Conservation (phyloP, 192 early-diverging fungal genomes). For the Backusella westeae region DNA sequence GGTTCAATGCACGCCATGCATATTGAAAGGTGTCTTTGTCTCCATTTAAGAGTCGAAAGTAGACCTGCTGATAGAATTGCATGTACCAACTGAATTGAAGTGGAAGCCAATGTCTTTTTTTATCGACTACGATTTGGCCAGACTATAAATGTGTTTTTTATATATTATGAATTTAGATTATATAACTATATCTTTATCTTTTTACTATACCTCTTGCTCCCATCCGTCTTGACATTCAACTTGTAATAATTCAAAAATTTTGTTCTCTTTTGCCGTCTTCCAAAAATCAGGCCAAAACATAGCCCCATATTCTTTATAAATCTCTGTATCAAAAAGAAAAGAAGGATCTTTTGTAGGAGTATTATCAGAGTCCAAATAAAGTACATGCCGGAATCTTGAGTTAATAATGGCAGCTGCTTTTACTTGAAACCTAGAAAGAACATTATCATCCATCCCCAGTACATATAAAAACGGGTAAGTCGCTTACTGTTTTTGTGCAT, state of each 20-base stretch:
- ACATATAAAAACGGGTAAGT: background rate
- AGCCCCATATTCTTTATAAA: conserved; percentile 34
- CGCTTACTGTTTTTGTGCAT: conserved; percentile 22
- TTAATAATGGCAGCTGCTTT: conserved; percentile 46
- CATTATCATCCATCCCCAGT: background rate
- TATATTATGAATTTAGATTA: no score
- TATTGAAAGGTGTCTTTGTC: conserved; percentile 41
- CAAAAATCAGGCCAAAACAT: conserved; percentile 54
- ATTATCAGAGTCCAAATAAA: conserved; percentile 50
- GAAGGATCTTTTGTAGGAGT: conserved; percentile 38
- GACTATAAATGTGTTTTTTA: conserved; percentile 14
- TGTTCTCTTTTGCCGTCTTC: conserved; percentile 39
- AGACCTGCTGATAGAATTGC: conserved; percentile 30
- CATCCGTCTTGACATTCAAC: conserved; percentile 34
- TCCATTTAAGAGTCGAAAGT: conserved; percentile 35
- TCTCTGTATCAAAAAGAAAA: conserved; percentile 38
- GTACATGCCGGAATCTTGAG: conserved; percentile 37
- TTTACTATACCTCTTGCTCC: conserved; percentile 36
- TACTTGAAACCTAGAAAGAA: conserved; percentile 33
- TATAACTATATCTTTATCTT: background rate
- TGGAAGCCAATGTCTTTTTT: conserved; percentile 29
- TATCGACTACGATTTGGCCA: conserved; percentile 36
- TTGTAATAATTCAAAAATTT: conserved; percentile 28
- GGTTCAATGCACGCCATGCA: conserved; percentile 28
- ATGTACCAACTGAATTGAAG: conserved; percentile 34